Conservation (phyloP, 768 basidiomycete genomes). For the Kwoniella dejecticola region DNA sequence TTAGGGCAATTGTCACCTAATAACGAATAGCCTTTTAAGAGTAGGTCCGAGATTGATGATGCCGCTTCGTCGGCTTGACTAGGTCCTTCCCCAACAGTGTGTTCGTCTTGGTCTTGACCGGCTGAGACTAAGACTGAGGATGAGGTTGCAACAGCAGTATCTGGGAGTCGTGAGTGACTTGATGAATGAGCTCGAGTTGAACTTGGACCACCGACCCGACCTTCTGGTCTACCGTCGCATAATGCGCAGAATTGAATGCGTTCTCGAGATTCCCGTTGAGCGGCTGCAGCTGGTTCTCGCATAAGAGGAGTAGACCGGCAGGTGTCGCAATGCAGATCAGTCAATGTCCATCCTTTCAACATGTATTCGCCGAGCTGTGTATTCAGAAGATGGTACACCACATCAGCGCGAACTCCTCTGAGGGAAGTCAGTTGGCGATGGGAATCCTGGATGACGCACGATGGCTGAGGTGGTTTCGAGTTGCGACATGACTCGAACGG, state of each 20-base stretch:
- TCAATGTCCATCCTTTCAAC: slow-evolving; percentile 55
- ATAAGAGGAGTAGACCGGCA: slow-evolving; percentile 51
- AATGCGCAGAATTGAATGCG: slow-evolving; percentile 53
- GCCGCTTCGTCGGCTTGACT: slow-evolving; percentile 30
- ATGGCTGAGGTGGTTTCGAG: slow-evolving; percentile 46
- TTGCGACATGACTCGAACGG: slow-evolving; percentile 31
- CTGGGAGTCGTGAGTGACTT: background rate
- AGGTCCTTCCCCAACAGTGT: background rate
- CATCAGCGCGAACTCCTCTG: background rate
- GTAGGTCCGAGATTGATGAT: slow-evolving; percentile 34
- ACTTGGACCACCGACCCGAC: background rate
- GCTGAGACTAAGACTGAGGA: background rate
- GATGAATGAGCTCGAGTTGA: background rate
- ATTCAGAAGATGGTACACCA: background rate
- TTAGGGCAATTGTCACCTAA: slow-evolving; percentile 45
- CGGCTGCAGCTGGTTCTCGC: slow-evolving; percentile 45
- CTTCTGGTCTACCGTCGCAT: slow-evolving; percentile 49
- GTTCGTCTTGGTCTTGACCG: background rate
- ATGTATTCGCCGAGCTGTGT: slow-evolving; percentile 54
- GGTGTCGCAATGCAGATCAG: slow-evolving; percentile 47
- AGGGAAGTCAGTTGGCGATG: background rate
- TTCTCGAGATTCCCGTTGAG: slow-evolving; percentile 32
- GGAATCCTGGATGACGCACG: slow-evolving; percentile 8
- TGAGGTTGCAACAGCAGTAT: background rate
- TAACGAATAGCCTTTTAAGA: slow-evolving; percentile 51